These are phyloP conservation scores for Eucalyptus curtisii DNA, from an alignment of 345 rosid species.

Conservation along the genomic window DNA sequence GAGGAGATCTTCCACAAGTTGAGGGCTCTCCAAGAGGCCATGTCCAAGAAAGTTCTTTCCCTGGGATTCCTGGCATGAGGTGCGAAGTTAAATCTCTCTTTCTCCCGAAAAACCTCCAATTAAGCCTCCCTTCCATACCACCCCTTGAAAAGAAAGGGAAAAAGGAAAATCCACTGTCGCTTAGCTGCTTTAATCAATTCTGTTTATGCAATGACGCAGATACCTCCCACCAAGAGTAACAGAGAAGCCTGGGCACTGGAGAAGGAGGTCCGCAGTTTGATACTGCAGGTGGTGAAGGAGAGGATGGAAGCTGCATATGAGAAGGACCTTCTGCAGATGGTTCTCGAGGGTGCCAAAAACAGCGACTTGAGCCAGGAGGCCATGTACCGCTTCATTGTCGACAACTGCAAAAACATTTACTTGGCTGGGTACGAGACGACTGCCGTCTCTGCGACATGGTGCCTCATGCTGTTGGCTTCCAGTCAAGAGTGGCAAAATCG, in stretches of 20 bases:
- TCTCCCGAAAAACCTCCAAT: not conserved
- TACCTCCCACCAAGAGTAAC: constrained; percentile 14
- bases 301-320: not conserved
- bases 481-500: constrained; percentile 37
- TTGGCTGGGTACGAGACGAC: constrained; percentile 35
- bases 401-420: constrained; percentile 41
- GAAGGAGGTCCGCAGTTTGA: constrained; percentile 13
- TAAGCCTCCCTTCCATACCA: not conserved
- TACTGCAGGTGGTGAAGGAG: constrained; percentile 16
- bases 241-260: constrained; percentile 22
- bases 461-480: constrained; percentile 30
- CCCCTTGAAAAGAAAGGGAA: not conserved
- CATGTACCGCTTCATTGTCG: constrained; percentile 16
- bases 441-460: constrained; percentile 29
- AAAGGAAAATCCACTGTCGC: not conserved
- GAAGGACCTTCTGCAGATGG: constrained; percentile 18
- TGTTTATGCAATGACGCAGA: not conserved
- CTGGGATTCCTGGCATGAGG: constrained; percentile 29
- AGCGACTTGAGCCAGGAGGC: constrained; percentile 2
- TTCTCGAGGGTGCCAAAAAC: constrained; percentile 19
- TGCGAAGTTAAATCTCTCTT: not conserved
- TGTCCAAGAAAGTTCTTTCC: constrained; percentile 16
- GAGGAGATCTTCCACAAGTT: constrained; percentile 21
- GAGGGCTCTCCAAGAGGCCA: constrained; percentile 17
- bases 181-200: not conserved